Base-by-base conservation (phyloP, 768 basidiomycete species). In the Lactarius quietus region DNA sequence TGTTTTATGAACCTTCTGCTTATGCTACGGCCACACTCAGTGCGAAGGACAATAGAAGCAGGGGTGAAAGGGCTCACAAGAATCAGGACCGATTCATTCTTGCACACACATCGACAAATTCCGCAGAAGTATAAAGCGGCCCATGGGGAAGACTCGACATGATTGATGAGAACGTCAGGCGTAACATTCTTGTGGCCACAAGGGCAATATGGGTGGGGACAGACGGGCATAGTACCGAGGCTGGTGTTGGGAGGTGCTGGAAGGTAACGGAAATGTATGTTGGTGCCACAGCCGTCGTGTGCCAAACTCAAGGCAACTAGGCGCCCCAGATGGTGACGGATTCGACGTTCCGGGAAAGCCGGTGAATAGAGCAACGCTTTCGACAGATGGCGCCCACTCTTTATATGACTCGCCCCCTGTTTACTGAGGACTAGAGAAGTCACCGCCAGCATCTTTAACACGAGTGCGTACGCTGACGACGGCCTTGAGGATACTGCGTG, bases 81-180 rank as follows among this genome's bases (percentile, higher is more conserved):
- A 23, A 39, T 60, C 20, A 70, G 64, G n/a, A 54, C 61, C 6
- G 45, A 18, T 39, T 70, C 67, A 36, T 57, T 61, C 53, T 31
- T 59, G 56, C 69, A 70, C 6, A 70, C 67, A 26, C 63, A 68
- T 61, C 31, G 65, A 65, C 69, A 70, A 6, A 52, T 55, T 28
- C 54, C 52, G 35, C 69, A 70, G 20, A 68, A 41, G 55, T 70
- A 70, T 41, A 29, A 48, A 14, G 48, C 31, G 14, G 51, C 63
- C 69, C 69, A 70, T 18, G 67, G 61, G 8, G 69, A 65, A 20
- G 64, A 48, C 28, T 56, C 28, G 23, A 68, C 68, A 45, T 70
- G 69, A 41, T 26, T 41, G 33, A 54, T 29, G 52, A 70, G 68
- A 3, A 29, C 29, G 39, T 68, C 58, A 18, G 59, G 63, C 1